Evolutionary conservation across 2,329 filamentous ascomycete species (phyloP).

Genomic region (Aschersonia sp.): DNA sequence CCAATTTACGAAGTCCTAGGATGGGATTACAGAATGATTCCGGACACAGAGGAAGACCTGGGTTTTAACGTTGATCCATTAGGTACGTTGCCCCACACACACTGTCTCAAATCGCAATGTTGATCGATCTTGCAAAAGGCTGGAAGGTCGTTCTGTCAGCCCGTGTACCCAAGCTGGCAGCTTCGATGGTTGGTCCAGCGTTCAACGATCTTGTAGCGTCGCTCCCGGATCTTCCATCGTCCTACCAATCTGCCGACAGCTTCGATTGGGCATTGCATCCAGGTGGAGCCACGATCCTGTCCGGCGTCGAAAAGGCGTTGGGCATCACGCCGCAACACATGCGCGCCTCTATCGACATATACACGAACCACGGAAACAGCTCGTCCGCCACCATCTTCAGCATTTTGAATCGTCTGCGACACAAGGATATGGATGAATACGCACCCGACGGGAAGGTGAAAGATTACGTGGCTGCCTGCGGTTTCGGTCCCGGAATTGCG

Average conservation of each 20-base stretch:
- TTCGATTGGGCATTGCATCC: conserved; percentile 66
- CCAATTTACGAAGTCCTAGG: conserved; percentile 46
- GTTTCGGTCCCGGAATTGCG: neutral
- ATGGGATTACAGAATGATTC: conserved; percentile 49
- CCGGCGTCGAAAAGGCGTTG: conserved; percentile 45
- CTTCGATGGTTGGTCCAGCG: conserved; percentile 32
- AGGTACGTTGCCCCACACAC: conserved; percentile 23
- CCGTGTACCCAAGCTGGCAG: conserved; percentile 42
- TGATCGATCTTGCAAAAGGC: conserved; percentile 15
- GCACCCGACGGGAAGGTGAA: neutral
- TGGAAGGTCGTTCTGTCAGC: conserved; percentile 55
- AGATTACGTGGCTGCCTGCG: neutral
- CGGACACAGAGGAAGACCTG: conserved; percentile 46
- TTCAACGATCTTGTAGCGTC: conserved; percentile 40
- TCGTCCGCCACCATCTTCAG: conserved; percentile 56
- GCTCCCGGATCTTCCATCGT: conserved; percentile 26
- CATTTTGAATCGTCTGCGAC: conserved; percentile 46
- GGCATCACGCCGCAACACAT: conserved; percentile 41
- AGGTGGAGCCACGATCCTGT: conserved; percentile 51
- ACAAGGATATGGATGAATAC: neutral
- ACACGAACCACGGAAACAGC: conserved; percentile 54
- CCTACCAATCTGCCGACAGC: conserved; percentile 32
- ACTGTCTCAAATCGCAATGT: neutral
- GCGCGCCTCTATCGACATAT: conserved; percentile 55
- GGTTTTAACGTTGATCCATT: conserved; percentile 50